phyloP scores from a whole-genome alignment of 2,329 filamentous ascomycete species.

The Paecilomyces sp. region DNA sequence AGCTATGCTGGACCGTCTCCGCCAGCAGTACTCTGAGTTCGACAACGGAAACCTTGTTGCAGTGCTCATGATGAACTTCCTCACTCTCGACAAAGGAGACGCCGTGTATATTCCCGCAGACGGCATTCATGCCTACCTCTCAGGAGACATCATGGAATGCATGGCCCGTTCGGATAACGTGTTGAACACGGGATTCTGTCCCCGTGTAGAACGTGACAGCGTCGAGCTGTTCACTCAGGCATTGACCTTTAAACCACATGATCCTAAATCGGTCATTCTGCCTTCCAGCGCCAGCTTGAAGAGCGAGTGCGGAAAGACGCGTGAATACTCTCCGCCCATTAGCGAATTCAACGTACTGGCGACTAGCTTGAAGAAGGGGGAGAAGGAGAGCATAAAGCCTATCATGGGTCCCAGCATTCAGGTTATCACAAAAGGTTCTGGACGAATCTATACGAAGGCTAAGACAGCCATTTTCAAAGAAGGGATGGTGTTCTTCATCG shows the following conservation, averaged over 20 bases:
- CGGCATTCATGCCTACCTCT: constrained; percentile 66
- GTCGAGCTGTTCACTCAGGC: constrained; percentile 57
- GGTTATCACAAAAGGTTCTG: constrained; percentile 55
- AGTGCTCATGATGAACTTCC: constrained; percentile 66
- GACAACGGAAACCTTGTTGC: constrained; percentile 66
- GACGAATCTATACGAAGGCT: constrained; percentile 49
- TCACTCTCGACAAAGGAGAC: constrained; percentile 59
- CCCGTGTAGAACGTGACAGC: constrained; percentile 55
- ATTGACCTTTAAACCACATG: constrained; percentile 59
- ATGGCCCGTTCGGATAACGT: constrained; percentile 73
- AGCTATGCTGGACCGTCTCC: constrained; percentile 57
- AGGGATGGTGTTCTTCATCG: constrained; percentile 62
- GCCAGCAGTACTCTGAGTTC: constrained; percentile 54
- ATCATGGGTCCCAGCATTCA: constrained; percentile 57
- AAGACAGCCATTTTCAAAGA: constrained; percentile 49
- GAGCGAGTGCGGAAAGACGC: constrained; percentile 53
- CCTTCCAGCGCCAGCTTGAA: constrained; percentile 29
- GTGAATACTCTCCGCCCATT: constrained; percentile 59
- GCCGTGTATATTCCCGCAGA: constrained; percentile 66
- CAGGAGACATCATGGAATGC: constrained; percentile 69
- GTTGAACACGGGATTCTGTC: constrained; percentile 68
- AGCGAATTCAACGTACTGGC: constrained; percentile 65
- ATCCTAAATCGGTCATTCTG: constrained; percentile 50
- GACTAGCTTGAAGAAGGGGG: constrained; percentile 49
- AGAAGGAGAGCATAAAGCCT: constrained; percentile 51